phyloP scores from a whole-genome alignment of 371 early-diverging fungal genomes.

The Conidiobolus incongruus region DNA sequence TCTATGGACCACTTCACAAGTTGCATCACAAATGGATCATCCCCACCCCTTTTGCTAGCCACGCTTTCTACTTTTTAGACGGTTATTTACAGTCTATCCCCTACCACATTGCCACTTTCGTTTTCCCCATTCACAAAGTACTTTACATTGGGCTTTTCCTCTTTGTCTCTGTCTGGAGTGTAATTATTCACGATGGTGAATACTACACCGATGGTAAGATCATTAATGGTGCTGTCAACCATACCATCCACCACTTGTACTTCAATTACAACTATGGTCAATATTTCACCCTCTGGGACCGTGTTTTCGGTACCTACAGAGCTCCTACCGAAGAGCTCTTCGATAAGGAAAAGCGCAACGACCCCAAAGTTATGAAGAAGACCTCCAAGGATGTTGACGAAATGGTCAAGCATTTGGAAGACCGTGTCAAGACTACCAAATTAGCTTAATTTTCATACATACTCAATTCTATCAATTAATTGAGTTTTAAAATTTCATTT shows the following conservation, averaged over 20 bases:
- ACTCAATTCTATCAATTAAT: too few relatives aligned
- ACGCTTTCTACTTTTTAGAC: conserved; percentile 87
- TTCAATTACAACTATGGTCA: conserved; percentile 97
- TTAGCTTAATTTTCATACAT: too few relatives aligned
- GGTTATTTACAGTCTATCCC: conserved; percentile 85
- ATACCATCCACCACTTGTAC: conserved; percentile 86
- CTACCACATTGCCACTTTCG: conserved; percentile 73
- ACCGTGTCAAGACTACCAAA: neutral
- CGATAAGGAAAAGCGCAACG: conserved; percentile 27
- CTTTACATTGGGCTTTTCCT: conserved; percentile 63
- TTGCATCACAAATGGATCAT: conserved; percentile 31
- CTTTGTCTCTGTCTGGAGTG: conserved; percentile 88
- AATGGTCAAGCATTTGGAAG: neutral
- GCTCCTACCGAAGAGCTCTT: conserved; percentile 44
- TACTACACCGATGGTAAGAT: conserved; percentile 7
- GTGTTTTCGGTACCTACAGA: conserved; percentile 43
- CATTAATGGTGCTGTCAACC: conserved; percentile 76
- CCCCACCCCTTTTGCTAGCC: conserved; percentile 85
- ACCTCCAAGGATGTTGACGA: conserved; percentile 38
- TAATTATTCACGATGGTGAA: conserved; percentile 84
- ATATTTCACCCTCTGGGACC: conserved; percentile 79
- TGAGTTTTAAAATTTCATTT: too few relatives aligned
- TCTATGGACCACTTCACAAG: conserved; percentile 82
- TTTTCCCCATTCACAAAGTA: conserved; percentile 76
- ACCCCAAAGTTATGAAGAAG: conserved; percentile 32